phyloP scores from a whole-genome alignment of 2,329 filamentous ascomycete genomes.

The Aspergillus sp. region DNA sequence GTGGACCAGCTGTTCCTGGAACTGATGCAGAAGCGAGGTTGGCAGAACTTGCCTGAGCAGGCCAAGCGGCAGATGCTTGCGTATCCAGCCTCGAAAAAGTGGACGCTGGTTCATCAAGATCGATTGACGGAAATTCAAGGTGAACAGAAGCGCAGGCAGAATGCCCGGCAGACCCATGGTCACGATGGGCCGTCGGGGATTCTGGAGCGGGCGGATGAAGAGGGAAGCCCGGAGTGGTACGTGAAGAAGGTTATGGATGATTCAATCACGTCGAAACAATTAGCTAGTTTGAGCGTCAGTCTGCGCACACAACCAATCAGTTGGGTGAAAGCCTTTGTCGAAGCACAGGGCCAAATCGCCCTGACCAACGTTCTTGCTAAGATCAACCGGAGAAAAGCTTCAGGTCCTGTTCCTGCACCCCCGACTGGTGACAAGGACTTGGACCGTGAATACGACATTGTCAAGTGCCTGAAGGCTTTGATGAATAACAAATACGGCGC shows the following conservation, averaged over 20 bases:
- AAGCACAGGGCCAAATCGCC: slow-evolving; percentile 95
- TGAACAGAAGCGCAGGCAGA: slow-evolving; percentile 83
- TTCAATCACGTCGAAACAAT: slow-evolving; percentile 83
- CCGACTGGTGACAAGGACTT: slow-evolving; percentile 73
- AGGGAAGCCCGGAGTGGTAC: slow-evolving; percentile 97
- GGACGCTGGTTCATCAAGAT: slow-evolving; percentile 95
- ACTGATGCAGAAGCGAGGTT: slow-evolving; percentile 95
- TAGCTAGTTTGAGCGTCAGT: slow-evolving; percentile 92
- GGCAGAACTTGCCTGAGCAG: slow-evolving; percentile 95
- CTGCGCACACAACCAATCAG: slow-evolving; percentile 93
- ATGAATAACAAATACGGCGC: slow-evolving; percentile 99
- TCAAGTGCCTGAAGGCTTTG: slow-evolving; percentile 94
- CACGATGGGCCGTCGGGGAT: slow-evolving; percentile 65
- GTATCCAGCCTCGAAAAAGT: slow-evolving; percentile 93
- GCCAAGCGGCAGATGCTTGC: slow-evolving; percentile 94
- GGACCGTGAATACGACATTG: slow-evolving; percentile 92
- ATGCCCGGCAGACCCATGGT: slow-evolving; percentile 69
- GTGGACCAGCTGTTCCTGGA: slow-evolving; percentile 90
- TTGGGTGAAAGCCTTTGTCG: slow-evolving; percentile 95
- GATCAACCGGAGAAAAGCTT: slow-evolving; percentile 82
- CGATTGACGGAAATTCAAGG: slow-evolving; percentile 90
- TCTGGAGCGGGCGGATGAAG: slow-evolving; percentile 81
- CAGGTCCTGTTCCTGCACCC: slow-evolving; percentile 67
- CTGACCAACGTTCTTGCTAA: slow-evolving; percentile 91
- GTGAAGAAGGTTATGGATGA: slow-evolving; percentile 97